A percentile compares a stretch with the other conserved stretches of the same genome.
Conservation (phyloP, 1,139 yeast genomes). For the Saccharomyces hybrid region DNA sequence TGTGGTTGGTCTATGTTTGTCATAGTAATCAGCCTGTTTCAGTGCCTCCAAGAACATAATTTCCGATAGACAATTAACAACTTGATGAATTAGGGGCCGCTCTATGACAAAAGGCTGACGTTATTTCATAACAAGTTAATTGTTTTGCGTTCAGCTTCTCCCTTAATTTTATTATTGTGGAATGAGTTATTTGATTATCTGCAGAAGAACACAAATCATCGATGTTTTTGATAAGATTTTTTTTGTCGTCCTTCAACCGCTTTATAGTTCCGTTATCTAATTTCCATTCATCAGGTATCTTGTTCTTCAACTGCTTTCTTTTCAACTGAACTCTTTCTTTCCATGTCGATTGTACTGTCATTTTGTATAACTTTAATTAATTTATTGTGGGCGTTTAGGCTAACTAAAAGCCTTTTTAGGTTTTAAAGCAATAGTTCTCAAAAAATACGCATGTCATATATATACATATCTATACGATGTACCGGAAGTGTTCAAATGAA, state of each 20-base stretch:
- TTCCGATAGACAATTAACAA: slow-evolving; percentile 42
- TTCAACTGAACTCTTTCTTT: slow-evolving; percentile 6
- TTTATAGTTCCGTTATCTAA: slow-evolving; percentile 5
- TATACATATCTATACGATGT: not conserved
- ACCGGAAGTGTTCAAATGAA: not conserved
- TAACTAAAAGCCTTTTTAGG: not conserved
- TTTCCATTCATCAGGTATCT: slow-evolving; percentile 12
- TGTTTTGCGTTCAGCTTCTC: slow-evolving; percentile 27
- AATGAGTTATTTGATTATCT: slow-evolving; percentile 37
- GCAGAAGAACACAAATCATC: slow-evolving; percentile 20
- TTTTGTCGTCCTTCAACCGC: slow-evolving; percentile 6
- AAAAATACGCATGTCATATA: not conserved
- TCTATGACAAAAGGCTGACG: slow-evolving; percentile 47
- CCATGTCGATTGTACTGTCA: slow-evolving; percentile 5
- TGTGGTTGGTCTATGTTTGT: slow-evolving; percentile 35
- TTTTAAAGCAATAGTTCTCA: not conserved
- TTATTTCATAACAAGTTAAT: slow-evolving; percentile 38
- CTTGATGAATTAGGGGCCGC: slow-evolving; percentile 52
- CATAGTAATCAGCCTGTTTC: slow-evolving; percentile 41
- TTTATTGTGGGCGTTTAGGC: not conserved
- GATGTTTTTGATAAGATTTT: slow-evolving; percentile 7
- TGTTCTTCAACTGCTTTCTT: slow-evolving; percentile 8
- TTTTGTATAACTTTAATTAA: not conserved
- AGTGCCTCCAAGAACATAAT: slow-evolving; percentile 37
- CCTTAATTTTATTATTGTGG: slow-evolving; percentile 28